Evolutionary conservation across 2,329 filamentous ascomycete species (phyloP).

Genomic region (Beauveria sp.): DNA sequence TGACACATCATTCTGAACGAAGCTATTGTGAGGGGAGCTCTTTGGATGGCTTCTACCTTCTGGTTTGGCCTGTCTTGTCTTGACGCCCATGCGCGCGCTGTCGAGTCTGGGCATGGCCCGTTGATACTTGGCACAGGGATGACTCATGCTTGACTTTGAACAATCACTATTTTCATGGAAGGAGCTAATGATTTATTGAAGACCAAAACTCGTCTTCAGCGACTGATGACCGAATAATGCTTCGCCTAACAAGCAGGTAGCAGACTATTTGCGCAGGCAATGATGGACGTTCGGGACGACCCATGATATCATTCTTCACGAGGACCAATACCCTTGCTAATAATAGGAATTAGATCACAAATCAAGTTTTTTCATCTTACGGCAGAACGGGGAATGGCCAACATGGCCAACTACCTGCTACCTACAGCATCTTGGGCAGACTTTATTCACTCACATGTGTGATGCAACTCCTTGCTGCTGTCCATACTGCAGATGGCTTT

Average conservation of each 20-base stretch:
- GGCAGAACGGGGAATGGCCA: not conserved
- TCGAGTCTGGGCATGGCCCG: slow-evolving; percentile 20
- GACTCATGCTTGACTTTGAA: slow-evolving; percentile 19
- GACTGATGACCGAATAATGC: not conserved
- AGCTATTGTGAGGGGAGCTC: slow-evolving; percentile 11
- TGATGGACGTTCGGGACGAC: not conserved
- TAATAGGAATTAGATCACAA: not conserved
- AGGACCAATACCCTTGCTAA: not conserved
- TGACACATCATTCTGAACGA: slow-evolving; percentile 15
- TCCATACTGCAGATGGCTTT: not conserved
- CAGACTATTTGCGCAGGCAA: not conserved
- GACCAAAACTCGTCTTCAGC: not conserved
- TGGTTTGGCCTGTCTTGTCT: not conserved
- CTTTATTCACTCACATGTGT: not conserved
- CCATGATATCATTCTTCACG: not conserved
- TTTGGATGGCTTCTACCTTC: not conserved
- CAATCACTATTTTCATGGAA: slow-evolving; percentile 17
- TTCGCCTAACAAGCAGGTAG: not conserved
- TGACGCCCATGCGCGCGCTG: slow-evolving; percentile 11
- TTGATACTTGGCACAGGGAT: slow-evolving; percentile 23
- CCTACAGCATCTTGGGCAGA: not conserved
- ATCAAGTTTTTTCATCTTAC: not conserved
- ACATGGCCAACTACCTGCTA: not conserved
- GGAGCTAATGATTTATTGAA: not conserved
- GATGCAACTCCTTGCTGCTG: not conserved